Percentiles rank a stretch among this genome's conserved stretches.
Evolutionary conservation across 192 early-diverging fungal genomes (phyloP).

Genomic region (Coemansia erecta): DNA sequence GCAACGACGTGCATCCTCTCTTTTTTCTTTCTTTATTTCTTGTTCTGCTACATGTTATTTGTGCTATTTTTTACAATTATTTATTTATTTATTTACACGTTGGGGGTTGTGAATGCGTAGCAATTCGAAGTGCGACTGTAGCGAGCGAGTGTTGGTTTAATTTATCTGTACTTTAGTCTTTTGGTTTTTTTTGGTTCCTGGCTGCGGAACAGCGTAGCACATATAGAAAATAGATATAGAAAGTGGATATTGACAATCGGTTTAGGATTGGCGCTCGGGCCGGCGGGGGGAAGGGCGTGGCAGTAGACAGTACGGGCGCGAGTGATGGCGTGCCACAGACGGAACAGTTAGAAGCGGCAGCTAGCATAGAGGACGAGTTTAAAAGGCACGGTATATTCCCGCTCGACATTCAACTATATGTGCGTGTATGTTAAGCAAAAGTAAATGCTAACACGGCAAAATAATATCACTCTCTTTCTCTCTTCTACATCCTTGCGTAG

Average conservation of each 20-base stretch:
- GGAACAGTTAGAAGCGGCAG: too few species aligned
- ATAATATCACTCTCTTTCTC: too few species aligned
- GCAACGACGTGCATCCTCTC: neutral
- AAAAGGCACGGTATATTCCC: constrained; percentile 11
- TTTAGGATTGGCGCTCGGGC: too few species aligned
- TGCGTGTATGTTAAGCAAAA: neutral
- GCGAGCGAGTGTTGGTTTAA: neutral
- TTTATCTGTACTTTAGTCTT: neutral
- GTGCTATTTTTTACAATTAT: neutral
- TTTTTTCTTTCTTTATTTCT: neutral
- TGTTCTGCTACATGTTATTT: neutral
- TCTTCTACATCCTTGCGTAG: constrained; percentile 3
- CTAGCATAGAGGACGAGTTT: constrained; percentile 8
- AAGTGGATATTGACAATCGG: too few species aligned
- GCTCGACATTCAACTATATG: neutral
- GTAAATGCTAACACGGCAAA: too few species aligned
- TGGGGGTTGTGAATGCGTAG: neutral
- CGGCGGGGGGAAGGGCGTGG: too few species aligned
- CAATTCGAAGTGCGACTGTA: too few species aligned
- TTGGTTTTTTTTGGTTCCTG: too few species aligned
- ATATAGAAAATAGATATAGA: too few species aligned
- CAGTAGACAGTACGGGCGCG: too few species aligned
- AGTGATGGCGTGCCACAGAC: too few species aligned
- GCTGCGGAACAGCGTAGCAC: too few species aligned
- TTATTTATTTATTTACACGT: neutral